Base-by-base conservation (phyloP, 176 grass and related monocot genomes). In the Pontederia paniculata region DNA sequence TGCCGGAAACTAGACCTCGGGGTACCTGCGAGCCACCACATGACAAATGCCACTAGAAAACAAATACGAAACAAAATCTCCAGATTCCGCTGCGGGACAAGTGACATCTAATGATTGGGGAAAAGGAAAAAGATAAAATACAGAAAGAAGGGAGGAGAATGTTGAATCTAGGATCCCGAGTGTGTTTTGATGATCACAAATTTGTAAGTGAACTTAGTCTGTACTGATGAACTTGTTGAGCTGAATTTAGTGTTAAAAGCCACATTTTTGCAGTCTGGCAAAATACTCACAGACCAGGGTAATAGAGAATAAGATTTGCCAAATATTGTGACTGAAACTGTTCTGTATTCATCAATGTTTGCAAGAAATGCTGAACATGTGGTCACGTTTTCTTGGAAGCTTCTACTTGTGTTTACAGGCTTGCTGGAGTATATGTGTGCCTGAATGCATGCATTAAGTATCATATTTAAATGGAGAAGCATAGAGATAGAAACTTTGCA, bases 201-300 rank as follows among this genome's bases (percentile, higher is more conserved):
- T n/a, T n/a, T n/a, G n/a, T n/a, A n/a, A n/a, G n/a, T n/a, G n/a
- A n/a, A n/a, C n/a, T n/a, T n/a, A n/a, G n/a, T n/a, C n/a, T n/a
- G n/a, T n/a, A n/a, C n/a, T n/a, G n/a, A n/a, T n/a, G n/a, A n/a
- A n/a, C n/a, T n/a, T n/a, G n/a, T n/a, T n/a, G n/a, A n/a, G n/a
- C n/a, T n/a, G n/a, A n/a, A n/a, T n/a, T n/a, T n/a, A 77, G 89
- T 89, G 70, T 96, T 96, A 73, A 81, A 87, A 72, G 79, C 91
- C 48, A 86, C 77, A 42, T 82, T 83, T 76, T 81, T 79, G 75
- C 85, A 89, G 66, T 96, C 77, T 69, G 91, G 86, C 55, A 96
- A 82, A 73, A 96, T 87, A 77, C 85, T 96, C 54, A 96, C 91
- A 67, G 91, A 96, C 91, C 91, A 96, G 37, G 91, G 91, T 42